These are phyloP conservation scores for Gaeumannomyces sp. DNA, from an alignment of 2,329 filamentous ascomycete species.

Conservation along the genomic window DNA sequence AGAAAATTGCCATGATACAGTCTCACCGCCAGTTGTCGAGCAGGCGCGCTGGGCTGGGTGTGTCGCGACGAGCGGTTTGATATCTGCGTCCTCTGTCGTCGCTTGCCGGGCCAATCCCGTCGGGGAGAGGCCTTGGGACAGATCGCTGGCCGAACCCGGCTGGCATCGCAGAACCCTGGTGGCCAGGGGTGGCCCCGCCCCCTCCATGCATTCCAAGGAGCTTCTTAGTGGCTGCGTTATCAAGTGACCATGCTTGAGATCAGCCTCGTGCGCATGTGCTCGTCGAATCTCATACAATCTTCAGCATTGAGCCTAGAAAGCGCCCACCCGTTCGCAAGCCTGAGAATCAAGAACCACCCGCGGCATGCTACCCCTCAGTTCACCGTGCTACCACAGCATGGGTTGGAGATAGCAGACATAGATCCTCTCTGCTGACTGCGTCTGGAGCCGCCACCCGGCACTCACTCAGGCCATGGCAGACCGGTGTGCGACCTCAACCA, in stretches of 20 bases:
- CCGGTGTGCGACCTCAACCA: not conserved
- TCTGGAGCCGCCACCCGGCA: not conserved
- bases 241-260: not conserved
- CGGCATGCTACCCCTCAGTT: not conserved
- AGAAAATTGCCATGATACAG: not conserved
- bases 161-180: not conserved
- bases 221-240: not conserved
- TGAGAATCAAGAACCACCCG: not conserved
- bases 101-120: not conserved
- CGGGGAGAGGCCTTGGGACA: not conserved
- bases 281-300: not conserved
- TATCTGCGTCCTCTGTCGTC: not conserved
- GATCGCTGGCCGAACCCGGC: not conserved
- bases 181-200: too few species aligned
- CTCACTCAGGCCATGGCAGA: not conserved
- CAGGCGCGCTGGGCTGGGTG: not conserved
- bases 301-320: too few species aligned
- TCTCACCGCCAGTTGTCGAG: not conserved
- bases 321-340: not conserved
- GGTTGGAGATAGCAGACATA: not conserved
- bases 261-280: conserved; percentile 6
- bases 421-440: not conserved
- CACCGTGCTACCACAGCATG: not conserved
- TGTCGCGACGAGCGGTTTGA: not conserved
- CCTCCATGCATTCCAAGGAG: not conserved